Evolutionary conservation across 805 yeast species (phyloP), one percentile per base, ranked within the genome.

Genomic region (Nakazawaea sp.): DNA sequence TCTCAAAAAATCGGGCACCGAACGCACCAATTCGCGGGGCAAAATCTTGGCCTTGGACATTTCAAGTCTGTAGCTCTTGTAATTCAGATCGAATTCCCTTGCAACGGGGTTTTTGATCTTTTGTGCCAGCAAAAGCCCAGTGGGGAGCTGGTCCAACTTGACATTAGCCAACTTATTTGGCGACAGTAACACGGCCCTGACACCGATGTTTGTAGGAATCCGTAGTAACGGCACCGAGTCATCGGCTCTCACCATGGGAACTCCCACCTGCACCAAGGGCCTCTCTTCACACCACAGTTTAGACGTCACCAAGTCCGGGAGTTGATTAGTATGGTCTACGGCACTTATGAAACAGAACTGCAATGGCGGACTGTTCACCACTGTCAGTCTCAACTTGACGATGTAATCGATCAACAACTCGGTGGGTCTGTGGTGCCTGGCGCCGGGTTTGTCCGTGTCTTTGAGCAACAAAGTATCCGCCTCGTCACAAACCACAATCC

Each of bases 401-500:
- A 60, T 52, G 36, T 58, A 60, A 34, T 56, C 50, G 13, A 60
- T 39, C 19, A 61, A 42, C 20, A 45, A 36, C n/a, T 51, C 56
- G n/a, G 56, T 42, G 2, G 64, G 63, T 25, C 12, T 21, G 8
- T 10, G 11, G 30, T 33, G 41, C 25, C 34, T 18, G 47, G 10
- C 24, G 7, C 10, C 24, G 7, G 7, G 7, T 21, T 10, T 21
- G 10, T 21, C 10, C 10, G 7, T 21, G 10, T 8, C 10, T 21
- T 21, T 21, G 11, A 36, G 17, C 9, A 61, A 27, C 55, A 58
- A 51, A 6, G 45, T 36, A 33, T 56, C 62, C 26, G 59, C 53
- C 42, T 60, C 64, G 43, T 61, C 66, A 12, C 53, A 59, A 7
- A 46, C 55, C 25, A 61, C 45, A 18, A 49, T 51, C 3, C 51